Base-by-base conservation (phyloP, 2,329 filamentous ascomycete species). In the Aureobasidium sp. region DNA sequence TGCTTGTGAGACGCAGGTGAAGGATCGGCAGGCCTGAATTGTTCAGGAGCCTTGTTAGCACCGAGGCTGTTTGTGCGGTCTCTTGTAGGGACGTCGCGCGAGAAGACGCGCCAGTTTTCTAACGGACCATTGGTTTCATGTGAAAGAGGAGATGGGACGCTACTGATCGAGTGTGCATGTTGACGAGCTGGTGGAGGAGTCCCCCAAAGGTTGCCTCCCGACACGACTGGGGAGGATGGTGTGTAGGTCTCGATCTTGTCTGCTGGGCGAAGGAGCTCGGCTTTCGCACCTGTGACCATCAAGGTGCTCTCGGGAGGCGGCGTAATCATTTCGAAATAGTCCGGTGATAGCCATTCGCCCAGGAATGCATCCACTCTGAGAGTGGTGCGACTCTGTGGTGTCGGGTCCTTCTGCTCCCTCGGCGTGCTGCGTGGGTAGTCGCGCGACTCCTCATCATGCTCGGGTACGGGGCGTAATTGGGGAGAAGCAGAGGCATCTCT, bases 321-420 rank as follows among this genome's bases (percentile, higher is more conserved):
- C 0, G 89, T 93, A 66, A 97, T 97, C 58, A 89, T 82, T 65
- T 96, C 91, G 69, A 93, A 99, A 73, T 99, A 99, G 70, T 92
- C 88, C 1, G 91, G 90, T 2, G 89, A 90, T 34, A 97, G 81
- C 94, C 94, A 99, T 79, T 99, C 94, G 53, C 94, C 93, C 0
- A 99, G 81, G 70, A 95, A 97, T 0, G 92, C 88, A 74, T 99
- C 94, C 6, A 99, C 82, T 0, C 94, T 88, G 51, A 99, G 76
- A 10, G 86, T 80, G 3, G 83, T 78, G 65, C 84, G 42, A 21
- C 30, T 88, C 13, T 70, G 70, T 30, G 73, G 68, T 32, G 73
- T 73, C 6, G 71, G 72, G 37, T 70, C 69, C 37, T 54, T 42
- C 50, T 53, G 49, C 13, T 69, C 69, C 25, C 66, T 68, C n/a